Evolutionary conservation across 108 stramenopile species (phyloP), one percentile per base, ranked within the genome.

Genomic region (Fistulifera solaris): DNA sequence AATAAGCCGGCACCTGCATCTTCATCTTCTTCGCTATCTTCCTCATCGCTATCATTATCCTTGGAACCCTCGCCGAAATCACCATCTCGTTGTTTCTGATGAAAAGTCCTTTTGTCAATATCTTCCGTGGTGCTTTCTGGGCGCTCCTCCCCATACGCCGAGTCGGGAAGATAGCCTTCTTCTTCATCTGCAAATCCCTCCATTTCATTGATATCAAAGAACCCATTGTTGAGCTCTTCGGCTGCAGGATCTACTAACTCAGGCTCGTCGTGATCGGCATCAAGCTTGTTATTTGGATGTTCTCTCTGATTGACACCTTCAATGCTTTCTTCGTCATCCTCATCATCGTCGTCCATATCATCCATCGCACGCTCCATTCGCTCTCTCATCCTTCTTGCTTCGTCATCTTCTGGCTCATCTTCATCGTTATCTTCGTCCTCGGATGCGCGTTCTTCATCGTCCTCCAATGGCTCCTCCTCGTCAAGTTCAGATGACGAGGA

Each of bases 171-270:
- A 54, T 72, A 75, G 25, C 85, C 87, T 64, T 93, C 90, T 66
- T 89, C 90, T 63, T 96, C 94, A 51, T 96, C 95, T 4, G 94
- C 94, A 60, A 87, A 94, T 16, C 68, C 81, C 59, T 96, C 95
- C 95, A 96, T 96, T 61, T 97, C 96, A 65, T 87, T 76, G 27
- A 89, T 43, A 54, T 95, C 94, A 58, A 96, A 96, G 73, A 96
- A 96, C 16, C 88, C 93, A 72, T 94, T 90, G 25, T 72, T 81
- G 62, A 93, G 61, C 38, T 87, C 72, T 26, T 89, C 86, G 15
- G 73, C 71, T 19, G 78, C 72, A 0, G 84, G 83, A 66, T 88
- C 89, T 16, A 60, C 71, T 11, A 72, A 24, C 19, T 65, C 64
- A 44, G 64, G 62, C 49, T 73, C 76, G 0, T 68, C 59, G 18